A percentile compares a stretch with the other conserved stretches of the same genome.
These are phyloP conservation scores for Amanita rubescens DNA, from an alignment of 768 basidiomycete genomes.

Conservation along the genomic window DNA sequence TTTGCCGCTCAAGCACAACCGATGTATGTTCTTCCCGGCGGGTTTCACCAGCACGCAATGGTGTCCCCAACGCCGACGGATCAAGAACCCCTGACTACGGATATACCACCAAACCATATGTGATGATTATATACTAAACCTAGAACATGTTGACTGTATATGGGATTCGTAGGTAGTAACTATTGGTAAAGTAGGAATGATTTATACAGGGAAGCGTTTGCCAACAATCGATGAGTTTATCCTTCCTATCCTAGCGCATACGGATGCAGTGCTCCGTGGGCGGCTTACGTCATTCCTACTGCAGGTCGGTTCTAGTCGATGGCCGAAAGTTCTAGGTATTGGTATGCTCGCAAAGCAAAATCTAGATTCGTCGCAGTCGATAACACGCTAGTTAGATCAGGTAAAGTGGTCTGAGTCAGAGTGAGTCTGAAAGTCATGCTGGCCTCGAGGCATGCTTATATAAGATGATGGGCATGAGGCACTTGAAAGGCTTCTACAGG, in stretches of 20 bases:
- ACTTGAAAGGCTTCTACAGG: background rate
- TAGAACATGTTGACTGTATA: too few species aligned
- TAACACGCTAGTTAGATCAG: background rate
- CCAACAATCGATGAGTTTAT: too few species aligned
- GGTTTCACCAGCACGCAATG: background rate
- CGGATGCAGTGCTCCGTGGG: background rate
- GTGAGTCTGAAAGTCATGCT: background rate
- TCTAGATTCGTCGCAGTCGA: too few species aligned
- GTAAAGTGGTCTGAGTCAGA: background rate
- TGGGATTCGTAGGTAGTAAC: too few species aligned
- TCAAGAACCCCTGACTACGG: background rate
- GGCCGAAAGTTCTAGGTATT: background rate
- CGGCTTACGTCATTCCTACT: background rate
- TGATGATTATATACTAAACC: slow-evolving; percentile 1
- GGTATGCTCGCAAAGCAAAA: background rate
- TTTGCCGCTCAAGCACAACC: background rate
- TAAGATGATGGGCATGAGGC: slow-evolving; percentile 9
- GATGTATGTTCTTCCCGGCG: slow-evolving; percentile 4
- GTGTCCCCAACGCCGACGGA: background rate
- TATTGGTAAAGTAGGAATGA: too few species aligned
- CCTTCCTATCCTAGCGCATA: background rate
- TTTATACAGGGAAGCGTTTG: too few species aligned
- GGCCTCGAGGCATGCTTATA: slow-evolving; percentile 5
- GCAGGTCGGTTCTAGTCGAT: background rate
- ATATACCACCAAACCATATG: background rate